Evolutionary conservation across 2,329 filamentous ascomycete genomes (phyloP).

Genomic region (Apiospora rasikravindrae): DNA sequence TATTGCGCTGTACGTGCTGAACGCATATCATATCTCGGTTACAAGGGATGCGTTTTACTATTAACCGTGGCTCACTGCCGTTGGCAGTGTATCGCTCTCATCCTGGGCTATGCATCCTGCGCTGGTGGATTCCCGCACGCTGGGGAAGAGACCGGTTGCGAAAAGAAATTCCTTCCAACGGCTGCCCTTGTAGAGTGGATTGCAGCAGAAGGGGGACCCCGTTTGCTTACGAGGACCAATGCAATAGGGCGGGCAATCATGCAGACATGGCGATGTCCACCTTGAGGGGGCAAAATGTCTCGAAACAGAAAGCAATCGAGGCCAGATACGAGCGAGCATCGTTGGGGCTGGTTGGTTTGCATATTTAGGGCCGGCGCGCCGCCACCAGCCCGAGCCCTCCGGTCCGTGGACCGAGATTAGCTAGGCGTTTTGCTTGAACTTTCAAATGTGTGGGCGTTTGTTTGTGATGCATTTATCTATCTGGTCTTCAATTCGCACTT

Average conservation of each 20-base stretch:
- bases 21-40: not conserved
- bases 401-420: not conserved
- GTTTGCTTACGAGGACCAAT: not conserved
- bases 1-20: not conserved
- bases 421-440: not conserved
- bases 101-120: not conserved
- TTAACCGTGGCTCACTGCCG: not conserved
- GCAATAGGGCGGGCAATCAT: slow-evolving; percentile 1
- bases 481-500: not conserved
- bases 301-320: not conserved
- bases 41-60: not conserved
- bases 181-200: not conserved
- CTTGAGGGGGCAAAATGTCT: not conserved
- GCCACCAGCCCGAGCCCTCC: slow-evolving; percentile 6
- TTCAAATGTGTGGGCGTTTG: not conserved
- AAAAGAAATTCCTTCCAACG: not conserved
- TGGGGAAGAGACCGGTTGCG: not conserved
- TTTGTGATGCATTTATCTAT: not conserved
- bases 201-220: not conserved
- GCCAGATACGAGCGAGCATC: not conserved
- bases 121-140: not conserved
- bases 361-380: not conserved
- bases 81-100: not conserved
- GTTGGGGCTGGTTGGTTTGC: not conserved
- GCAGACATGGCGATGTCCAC: not conserved